Conservation (phyloP, 139 green algal genomes). For the Eudorina sp. region DNA sequence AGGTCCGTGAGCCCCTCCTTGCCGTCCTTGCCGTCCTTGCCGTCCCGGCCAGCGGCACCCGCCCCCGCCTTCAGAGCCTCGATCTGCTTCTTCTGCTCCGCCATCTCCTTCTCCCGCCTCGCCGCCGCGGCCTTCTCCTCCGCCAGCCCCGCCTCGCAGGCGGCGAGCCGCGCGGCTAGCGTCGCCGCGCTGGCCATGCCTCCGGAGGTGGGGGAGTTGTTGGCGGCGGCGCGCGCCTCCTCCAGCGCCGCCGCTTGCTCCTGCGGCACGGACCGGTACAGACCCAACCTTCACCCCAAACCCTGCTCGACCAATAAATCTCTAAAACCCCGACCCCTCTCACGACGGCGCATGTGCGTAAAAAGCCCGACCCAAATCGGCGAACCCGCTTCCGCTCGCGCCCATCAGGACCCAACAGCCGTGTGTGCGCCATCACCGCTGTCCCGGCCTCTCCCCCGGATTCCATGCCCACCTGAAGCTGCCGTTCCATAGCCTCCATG, state of each 20-base stretch:
- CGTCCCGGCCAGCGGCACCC: not conserved
- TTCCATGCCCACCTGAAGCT: not conserved
- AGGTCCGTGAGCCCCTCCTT: not conserved
- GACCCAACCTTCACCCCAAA: too few species aligned
- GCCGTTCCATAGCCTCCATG: slow-evolving; percentile 5
- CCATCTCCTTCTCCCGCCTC: not conserved
- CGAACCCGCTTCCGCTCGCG: too few species aligned
- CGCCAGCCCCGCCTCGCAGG: not conserved
- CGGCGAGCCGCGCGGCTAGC: not conserved
- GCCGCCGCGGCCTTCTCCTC: not conserved
- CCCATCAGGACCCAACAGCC: too few species aligned
- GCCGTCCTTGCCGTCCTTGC: not conserved
- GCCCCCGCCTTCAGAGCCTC: not conserved
- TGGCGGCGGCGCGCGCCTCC: not conserved
- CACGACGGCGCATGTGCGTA: too few species aligned
- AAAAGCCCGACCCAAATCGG: too few species aligned
- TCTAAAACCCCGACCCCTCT: too few species aligned
- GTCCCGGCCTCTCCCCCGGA: too few species aligned
- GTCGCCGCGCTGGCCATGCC: not conserved
- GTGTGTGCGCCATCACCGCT: too few species aligned
- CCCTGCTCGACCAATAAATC: too few species aligned
- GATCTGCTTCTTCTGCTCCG: not conserved
- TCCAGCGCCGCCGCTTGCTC: not conserved
- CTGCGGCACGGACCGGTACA: too few species aligned
- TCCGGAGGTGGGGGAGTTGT: too few species aligned